These are phyloP conservation scores for Hansenula lynferdii DNA, from an alignment of 1,139 yeast species.

Conservation along the genomic window DNA sequence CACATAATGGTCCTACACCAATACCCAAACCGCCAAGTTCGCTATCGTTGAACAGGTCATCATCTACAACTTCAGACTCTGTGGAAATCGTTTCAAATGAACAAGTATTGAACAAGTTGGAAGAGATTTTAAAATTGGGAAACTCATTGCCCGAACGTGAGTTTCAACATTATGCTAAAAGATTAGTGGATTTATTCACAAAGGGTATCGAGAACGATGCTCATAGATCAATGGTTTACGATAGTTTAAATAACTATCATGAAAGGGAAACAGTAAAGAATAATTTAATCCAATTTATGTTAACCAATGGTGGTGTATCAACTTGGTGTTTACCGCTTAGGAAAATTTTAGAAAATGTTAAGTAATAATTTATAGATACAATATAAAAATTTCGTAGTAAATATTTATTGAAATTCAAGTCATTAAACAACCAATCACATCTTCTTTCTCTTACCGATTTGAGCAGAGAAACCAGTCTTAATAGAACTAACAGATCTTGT, in stretches of 20 bases:
- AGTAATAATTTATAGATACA: no score
- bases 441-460: conserved; percentile 74
- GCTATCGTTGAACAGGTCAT: neutral
- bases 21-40: neutral
- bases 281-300: conserved; percentile 40
- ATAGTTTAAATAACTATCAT: conserved; percentile 4
- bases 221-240: neutral
- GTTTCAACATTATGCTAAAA: conserved; percentile 28
- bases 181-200: neutral
- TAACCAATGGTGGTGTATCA: conserved; percentile 46
- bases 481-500: conserved; percentile 96
- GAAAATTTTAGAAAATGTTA: conserved; percentile 37
- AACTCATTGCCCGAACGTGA: conserved; percentile 31
- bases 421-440: neutral
- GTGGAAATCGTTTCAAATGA: neutral
- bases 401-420: neutral
- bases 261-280: conserved; percentile 21
- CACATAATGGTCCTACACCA: neutral
- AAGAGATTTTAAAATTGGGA: conserved; percentile 12
- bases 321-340: conserved; percentile 54
- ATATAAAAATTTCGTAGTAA: neutral
- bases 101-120: conserved; percentile 5
- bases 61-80: neutral
- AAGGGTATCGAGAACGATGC: neutral
- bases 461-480: conserved; percentile 99